Base-by-base conservation (phyloP, 1,284 basidiomycete genomes). In the Cutaneotrichosporon cavernicola region DNA sequence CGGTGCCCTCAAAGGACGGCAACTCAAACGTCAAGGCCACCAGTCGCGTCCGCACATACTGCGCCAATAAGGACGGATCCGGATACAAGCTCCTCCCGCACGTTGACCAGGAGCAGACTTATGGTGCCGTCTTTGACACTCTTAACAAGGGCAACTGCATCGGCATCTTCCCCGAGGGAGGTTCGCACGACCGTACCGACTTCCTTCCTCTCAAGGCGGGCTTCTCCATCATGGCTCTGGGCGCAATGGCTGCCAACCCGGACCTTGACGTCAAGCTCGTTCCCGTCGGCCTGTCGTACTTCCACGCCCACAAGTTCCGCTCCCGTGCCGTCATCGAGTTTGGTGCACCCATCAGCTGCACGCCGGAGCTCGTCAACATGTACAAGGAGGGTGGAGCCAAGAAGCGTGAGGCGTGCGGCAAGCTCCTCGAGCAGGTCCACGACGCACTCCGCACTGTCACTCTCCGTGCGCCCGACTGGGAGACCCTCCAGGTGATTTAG, bases 391-490 rank as follows among this genome's bases (percentile, higher is more conserved):
- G 97, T 21, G 96, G 96, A 8, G 81, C 84, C 34, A 86, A 90
- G 74, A 99, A 99, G 82, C 85, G 92, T 67, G 90, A 95, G 72
- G 96, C 97, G 0, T 92, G 96, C 53, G 85, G 88, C 10, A 90
- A 91, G 76, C 87, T 98, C 72, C 85, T 99, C 69, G 91, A 97
- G 72, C 83, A 97, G 64, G 90, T 97, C 64, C 97, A 97, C 74
- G 92, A 98, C 75, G 91, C 88, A n/a, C 83, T 99, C 71, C 97
- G 98, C 82, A 95, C 93, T 1, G 97, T 99, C 52, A 99, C 97
- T 0, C 87, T 99, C 52, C 85, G 95, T 62, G 93, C 96, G 10
- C 94, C 97, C 1, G 97, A 99, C 80, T 99, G 91, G 79, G 97
- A 99, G 72, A 99, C 97, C 1, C 85, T 99, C 63, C 97, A 98